Percentiles rank a stretch among this genome's conserved stretches.
These are phyloP conservation scores for Capronia epimyces DNA, from an alignment of 2,329 filamentous ascomycete species.

Conservation along the genomic window DNA sequence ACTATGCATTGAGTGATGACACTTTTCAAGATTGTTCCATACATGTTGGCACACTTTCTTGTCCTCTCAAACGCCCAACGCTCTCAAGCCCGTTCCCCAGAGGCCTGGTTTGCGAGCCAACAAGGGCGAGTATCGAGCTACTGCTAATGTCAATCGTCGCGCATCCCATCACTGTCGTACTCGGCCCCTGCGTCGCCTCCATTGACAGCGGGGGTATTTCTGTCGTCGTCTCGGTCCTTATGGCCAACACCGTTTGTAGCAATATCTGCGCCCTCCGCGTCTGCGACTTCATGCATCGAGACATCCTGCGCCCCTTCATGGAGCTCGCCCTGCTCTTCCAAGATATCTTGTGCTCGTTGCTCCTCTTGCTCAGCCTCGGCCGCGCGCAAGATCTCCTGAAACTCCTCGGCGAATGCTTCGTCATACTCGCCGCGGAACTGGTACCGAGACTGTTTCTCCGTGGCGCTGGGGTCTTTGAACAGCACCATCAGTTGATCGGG, in stretches of 20 bases:
- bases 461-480: conserved; percentile 44
- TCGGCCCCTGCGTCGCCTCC: conserved; percentile 13
- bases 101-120: neutral
- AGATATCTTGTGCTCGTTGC: conserved; percentile 16
- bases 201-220: conserved; percentile 7
- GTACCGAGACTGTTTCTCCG: conserved; percentile 32
- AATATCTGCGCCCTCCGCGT: conserved; percentile 23
- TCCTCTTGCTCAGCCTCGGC: conserved; percentile 25
- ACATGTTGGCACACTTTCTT: too few species aligned
- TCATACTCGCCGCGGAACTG: conserved; percentile 44
- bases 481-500: conserved; percentile 49
- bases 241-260: conserved; percentile 7
- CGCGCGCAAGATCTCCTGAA: conserved; percentile 17
- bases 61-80: too few species aligned
- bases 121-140: neutral
- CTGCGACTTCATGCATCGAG: conserved; percentile 17
- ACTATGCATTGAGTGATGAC: neutral
- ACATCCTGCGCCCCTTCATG: conserved; percentile 24
- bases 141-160: conserved; percentile 15
- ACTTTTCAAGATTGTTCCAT: neutral
- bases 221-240: conserved; percentile 16
- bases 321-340: conserved; percentile 28
- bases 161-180: conserved; percentile 24
- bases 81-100: too few species aligned
- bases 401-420: conserved; percentile 36